Conservation (phyloP, 179 eudicot species). For the Patellifolia procumbens region DNA sequence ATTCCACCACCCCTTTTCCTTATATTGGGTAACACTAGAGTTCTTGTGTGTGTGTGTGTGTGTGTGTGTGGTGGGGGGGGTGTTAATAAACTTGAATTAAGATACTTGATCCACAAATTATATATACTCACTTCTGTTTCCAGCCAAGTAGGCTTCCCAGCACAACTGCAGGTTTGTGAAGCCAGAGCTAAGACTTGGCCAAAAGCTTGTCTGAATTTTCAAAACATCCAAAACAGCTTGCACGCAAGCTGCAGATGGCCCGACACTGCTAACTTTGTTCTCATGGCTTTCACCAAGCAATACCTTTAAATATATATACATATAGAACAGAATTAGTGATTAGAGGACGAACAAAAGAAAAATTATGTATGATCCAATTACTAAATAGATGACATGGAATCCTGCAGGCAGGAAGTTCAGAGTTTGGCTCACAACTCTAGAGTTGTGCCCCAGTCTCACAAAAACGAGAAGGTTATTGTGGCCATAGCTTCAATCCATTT, state of each 20-base stretch:
- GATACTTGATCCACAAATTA: slow-evolving; percentile 3
- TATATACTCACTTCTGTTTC: slow-evolving; percentile 57
- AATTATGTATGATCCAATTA: neutral
- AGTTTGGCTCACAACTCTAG: neutral
- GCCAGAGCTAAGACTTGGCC: slow-evolving; percentile 60
- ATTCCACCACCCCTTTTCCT: neutral
- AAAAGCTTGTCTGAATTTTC: slow-evolving; percentile 65
- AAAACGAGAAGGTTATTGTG: neutral
- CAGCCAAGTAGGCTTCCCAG: slow-evolving; percentile 59
- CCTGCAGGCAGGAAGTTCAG: neutral
- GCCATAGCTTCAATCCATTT: neutral
- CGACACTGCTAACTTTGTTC: slow-evolving; percentile 40
- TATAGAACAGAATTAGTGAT: neutral
- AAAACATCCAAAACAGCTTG: slow-evolving; percentile 69
- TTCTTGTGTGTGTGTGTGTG: neutral
- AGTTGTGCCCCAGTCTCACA: neutral
- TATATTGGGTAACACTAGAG: neutral
- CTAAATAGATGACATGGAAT: neutral
- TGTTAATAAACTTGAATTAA: neutral
- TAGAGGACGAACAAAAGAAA: neutral
- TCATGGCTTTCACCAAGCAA: slow-evolving; percentile 80
- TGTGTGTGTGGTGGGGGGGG: neutral
- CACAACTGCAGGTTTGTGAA: slow-evolving; percentile 45
- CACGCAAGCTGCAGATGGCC: slow-evolving; percentile 69
- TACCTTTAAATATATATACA: slow-evolving; percentile 41